phyloP scores from a whole-genome alignment of 2,329 filamentous ascomycete species.

The Venturia oleaginea region DNA sequence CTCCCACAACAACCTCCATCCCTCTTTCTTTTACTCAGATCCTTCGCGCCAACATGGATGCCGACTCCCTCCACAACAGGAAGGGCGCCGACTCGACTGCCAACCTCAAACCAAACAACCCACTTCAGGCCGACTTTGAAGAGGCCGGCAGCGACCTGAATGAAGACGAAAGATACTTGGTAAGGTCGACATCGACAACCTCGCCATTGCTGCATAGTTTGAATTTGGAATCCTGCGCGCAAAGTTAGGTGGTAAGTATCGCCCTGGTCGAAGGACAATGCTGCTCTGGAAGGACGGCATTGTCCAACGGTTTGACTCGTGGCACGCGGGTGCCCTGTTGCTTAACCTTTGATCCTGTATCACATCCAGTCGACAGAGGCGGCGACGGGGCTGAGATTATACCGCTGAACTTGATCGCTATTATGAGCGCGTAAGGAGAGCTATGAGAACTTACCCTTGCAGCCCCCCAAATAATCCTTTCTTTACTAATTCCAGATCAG shows the following conservation, averaged over 20 bases:
- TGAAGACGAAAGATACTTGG: constrained; percentile 15
- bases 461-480: neutral
- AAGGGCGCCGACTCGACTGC: neutral
- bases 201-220: neutral
- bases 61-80: neutral
- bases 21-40: neutral
- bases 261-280: constrained; percentile 7
- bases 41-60: neutral
- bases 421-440: constrained; percentile 16
- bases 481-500: constrained; percentile 4
- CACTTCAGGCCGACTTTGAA: constrained; percentile 13
- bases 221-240: constrained; percentile 2
- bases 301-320: constrained; percentile 11
- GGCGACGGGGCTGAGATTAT: constrained; percentile 15
- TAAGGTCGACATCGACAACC: constrained; percentile 10
- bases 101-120: constrained; percentile 4
- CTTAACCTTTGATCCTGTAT: neutral
- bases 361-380: neutral
- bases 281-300: neutral
- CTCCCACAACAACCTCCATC: neutral
- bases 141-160: constrained; percentile 5
- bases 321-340: constrained; percentile 14
- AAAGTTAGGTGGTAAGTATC: constrained; percentile 13
- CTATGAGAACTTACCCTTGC: constrained; percentile 13
- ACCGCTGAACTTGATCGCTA: constrained; percentile 16